A percentile compares a stretch with the other conserved stretches of the same genome.
phyloP scores from a whole-genome alignment of 164 flowering plant species.

The Akebia trifoliata region DNA sequence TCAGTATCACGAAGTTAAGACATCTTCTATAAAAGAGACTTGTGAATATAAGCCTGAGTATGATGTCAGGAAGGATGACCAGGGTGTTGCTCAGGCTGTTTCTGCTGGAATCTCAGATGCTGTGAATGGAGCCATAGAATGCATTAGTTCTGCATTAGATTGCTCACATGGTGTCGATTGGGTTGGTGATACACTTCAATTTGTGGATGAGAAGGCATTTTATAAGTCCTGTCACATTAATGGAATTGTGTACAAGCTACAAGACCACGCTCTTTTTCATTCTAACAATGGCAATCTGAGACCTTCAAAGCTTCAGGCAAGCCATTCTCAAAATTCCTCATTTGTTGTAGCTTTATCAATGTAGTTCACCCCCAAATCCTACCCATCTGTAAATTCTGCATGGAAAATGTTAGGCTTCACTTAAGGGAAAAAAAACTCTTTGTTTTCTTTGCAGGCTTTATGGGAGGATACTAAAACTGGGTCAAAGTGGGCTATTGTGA shows the following conservation, averaged over 20 bases:
- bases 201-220: constrained; percentile 51
- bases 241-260: constrained; percentile 57
- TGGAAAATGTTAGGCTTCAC: no score
- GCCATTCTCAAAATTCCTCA: constrained; percentile 9
- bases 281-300: constrained; percentile 34
- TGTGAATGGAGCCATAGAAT: constrained; percentile 19
- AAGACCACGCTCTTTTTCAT: constrained; percentile 60
- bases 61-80: constrained; percentile 25
- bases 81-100: constrained; percentile 23
- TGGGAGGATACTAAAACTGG: constrained; percentile 71
- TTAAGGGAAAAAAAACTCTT: background rate
- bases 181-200: constrained; percentile 49
- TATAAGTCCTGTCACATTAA: constrained; percentile 56
- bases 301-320: constrained; percentile 75
- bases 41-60: constrained; percentile 13
- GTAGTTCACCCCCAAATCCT: background rate
- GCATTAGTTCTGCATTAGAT: constrained; percentile 24
- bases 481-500: constrained; percentile 55
- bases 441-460: constrained; percentile 52
- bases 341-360: background rate
- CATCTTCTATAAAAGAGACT: no score
- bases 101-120: constrained; percentile 22
- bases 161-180: constrained; percentile 46
- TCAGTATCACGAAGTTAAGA: no score
- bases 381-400: background rate